These are phyloP conservation scores for Potentilla sterilis DNA, from an alignment of 306 rosid species.

Conservation along the genomic window DNA sequence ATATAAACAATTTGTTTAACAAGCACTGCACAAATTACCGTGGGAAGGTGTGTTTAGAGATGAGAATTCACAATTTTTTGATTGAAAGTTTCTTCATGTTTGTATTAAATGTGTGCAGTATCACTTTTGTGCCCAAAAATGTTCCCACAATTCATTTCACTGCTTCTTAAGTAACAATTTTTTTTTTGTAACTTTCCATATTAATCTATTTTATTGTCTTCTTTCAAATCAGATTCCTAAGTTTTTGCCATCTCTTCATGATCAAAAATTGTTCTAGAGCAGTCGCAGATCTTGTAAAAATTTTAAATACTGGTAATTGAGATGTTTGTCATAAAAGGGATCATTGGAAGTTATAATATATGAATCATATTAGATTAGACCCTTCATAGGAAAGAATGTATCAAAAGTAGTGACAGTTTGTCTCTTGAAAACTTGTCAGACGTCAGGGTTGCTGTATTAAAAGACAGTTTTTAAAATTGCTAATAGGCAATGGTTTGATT, in stretches of 20 bases:
- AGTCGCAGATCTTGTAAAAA: background rate
- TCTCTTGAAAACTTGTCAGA: background rate
- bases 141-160: background rate
- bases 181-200: background rate
- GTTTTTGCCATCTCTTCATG: background rate
- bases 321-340: background rate
- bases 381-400: background rate
- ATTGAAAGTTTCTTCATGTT: background rate
- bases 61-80: background rate
- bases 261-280: background rate
- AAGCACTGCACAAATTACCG: constrained; percentile 66
- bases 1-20: constrained; percentile 78
- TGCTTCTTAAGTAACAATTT: background rate
- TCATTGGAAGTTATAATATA: background rate
- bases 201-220: background rate
- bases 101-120: background rate
- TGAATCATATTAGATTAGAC: background rate
- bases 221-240: background rate
- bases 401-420: background rate
- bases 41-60: constrained; percentile 71
- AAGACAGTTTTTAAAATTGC: background rate
- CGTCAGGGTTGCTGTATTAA: background rate
- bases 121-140: background rate
- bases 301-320: background rate
- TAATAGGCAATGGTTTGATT: background rate